These are phyloP conservation scores for Salix suchowensis DNA, from an alignment of 345 rosid species.

Conservation along the genomic window DNA sequence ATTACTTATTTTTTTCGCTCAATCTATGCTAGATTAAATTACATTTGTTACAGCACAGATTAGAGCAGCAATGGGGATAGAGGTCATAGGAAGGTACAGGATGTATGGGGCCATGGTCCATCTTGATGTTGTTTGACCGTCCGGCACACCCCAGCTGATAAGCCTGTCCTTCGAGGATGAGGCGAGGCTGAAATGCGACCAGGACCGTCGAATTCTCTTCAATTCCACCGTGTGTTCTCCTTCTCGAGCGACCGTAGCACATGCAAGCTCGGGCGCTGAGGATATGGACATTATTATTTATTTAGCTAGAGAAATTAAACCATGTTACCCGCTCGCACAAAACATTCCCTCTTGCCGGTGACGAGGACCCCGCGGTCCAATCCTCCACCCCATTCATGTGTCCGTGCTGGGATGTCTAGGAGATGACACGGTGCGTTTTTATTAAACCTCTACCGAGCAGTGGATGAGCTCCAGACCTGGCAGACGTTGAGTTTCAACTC, in stretches of 20 bases:
- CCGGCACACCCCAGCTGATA: slow-evolving; percentile 16
- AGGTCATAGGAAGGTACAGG: background rate
- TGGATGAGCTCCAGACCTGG: too few species aligned
- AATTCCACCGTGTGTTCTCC: slow-evolving; percentile 12
- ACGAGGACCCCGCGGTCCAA: background rate
- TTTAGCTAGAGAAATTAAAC: background rate
- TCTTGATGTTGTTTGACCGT: slow-evolving; percentile 16
- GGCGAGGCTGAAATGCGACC: slow-evolving; percentile 9
- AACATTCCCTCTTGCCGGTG: slow-evolving; percentile 23
- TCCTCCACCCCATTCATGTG: background rate
- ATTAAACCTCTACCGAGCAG: too few species aligned
- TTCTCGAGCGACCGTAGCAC: slow-evolving; percentile 30
- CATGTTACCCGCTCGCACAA: background rate
- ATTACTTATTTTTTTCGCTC: background rate
- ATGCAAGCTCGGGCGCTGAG: slow-evolving; percentile 16
- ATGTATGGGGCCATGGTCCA: slow-evolving; percentile 10
- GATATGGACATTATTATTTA: background rate
- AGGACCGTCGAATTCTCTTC: slow-evolving; percentile 26
- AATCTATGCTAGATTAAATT: background rate
- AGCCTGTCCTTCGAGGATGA: slow-evolving; percentile 10
- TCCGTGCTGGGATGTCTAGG: background rate
- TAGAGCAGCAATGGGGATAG: background rate
- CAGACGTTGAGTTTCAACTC: too few species aligned
- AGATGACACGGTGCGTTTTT: too few species aligned
- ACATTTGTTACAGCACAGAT: background rate